phyloP scores from a whole-genome alignment of 2,329 filamentous ascomycete species.

The Stylonectria norvegica region DNA sequence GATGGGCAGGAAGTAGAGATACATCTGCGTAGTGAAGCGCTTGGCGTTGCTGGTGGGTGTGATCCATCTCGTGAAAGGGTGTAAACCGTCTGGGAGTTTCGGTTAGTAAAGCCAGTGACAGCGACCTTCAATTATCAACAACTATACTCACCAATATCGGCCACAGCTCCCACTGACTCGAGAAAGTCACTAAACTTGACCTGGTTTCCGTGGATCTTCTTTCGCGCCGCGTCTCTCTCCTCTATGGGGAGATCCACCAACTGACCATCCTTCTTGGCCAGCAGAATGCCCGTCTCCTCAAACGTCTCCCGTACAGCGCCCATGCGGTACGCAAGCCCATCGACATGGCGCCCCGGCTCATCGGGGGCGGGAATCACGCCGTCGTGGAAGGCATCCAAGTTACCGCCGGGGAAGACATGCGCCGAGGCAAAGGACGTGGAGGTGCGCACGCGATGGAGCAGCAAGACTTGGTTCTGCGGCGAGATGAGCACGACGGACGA shows the following conservation, averaged over 20 bases:
- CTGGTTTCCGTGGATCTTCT: constrained; percentile 63
- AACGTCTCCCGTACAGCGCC: constrained; percentile 90
- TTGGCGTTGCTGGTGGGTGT: constrained; percentile 71
- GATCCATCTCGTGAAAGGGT: constrained; percentile 89
- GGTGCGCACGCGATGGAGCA: constrained; percentile 80
- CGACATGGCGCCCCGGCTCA: constrained; percentile 59
- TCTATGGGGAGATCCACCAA: constrained; percentile 59
- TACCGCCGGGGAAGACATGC: constrained; percentile 93
- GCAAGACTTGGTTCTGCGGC: constrained; percentile 78
- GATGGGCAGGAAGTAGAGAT: constrained; percentile 78
- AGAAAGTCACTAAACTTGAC: constrained; percentile 67
- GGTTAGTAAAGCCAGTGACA: constrained; percentile 13
- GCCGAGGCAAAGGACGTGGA: constrained; percentile 85
- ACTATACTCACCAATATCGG: constrained; percentile 59
- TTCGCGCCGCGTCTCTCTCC: constrained; percentile 63
- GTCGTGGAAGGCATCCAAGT: constrained; percentile 74
- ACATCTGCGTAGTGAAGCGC: constrained; percentile 95
- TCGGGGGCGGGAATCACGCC: constrained; percentile 49
- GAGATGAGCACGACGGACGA: constrained; percentile 83
- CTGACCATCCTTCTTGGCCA: constrained; percentile 56
- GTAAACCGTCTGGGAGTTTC: constrained; percentile 53
- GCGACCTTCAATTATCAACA: not conserved
- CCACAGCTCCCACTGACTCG: constrained; percentile 49
- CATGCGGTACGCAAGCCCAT: constrained; percentile 71
- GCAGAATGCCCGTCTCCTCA: constrained; percentile 86